phyloP scores from a whole-genome alignment of 108 stramenopile species.

The Mayamaea pseudoterrestris region DNA sequence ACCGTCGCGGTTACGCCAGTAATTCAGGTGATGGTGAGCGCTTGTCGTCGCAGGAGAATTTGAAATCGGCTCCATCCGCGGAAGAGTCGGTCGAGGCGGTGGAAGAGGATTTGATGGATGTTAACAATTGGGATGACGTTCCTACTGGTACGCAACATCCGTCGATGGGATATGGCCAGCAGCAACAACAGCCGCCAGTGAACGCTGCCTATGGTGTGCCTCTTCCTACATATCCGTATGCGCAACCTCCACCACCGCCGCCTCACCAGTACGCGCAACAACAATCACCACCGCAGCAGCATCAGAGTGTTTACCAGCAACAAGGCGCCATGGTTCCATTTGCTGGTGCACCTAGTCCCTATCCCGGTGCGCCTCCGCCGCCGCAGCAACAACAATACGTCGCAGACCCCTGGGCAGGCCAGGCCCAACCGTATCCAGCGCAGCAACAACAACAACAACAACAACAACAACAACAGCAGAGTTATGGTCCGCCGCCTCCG shows the following conservation, averaged over 20 bases:
- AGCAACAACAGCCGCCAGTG: not conserved
- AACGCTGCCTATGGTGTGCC: not conserved
- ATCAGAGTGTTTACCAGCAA: no score
- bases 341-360: conserved; percentile 3
- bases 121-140: conserved; percentile 11
- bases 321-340: conserved; percentile 6
- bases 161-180: no score
- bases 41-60: conserved; percentile 4
- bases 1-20: not conserved
- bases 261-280: no score
- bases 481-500: conserved; percentile 1
- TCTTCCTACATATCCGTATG: not conserved
- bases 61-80: not conserved
- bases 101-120: conserved; percentile 10
- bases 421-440: conserved; percentile 1
- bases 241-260: not conserved
- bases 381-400: conserved; percentile 7
- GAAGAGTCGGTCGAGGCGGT: not conserved
- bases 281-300: not conserved
- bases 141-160: not conserved
- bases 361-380: conserved; percentile 11
- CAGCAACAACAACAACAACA: conserved; percentile 10
- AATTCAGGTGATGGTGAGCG: not conserved
- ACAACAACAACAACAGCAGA: conserved; percentile 1
- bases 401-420: conserved; percentile 1